A percentile compares a stretch with the other conserved stretches of the same genome.
These are phyloP conservation scores for Xylaria venustula DNA, from an alignment of 495 filamentous ascomycete species.

Conservation along the genomic window DNA sequence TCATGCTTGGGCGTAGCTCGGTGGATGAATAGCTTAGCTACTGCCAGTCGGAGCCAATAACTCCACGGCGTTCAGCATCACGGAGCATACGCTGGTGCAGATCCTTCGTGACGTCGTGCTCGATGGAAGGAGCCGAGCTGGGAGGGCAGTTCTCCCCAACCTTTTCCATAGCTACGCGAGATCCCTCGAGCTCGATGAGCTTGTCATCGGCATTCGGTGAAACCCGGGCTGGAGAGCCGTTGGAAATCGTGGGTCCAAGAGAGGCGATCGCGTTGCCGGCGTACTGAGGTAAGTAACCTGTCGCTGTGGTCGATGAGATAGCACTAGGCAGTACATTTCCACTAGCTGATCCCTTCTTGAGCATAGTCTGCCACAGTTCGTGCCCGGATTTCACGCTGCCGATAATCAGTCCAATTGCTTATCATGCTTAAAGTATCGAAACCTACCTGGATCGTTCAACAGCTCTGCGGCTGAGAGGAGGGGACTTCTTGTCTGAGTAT, in stretches of 20 bases:
- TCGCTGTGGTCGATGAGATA: constrained; percentile 46
- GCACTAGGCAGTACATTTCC: constrained; percentile 34
- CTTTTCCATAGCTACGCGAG: constrained; percentile 31
- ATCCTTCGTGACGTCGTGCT: constrained; percentile 24
- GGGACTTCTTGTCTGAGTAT: constrained; percentile 1
- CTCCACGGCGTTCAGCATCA: constrained; percentile 27
- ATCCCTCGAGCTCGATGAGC: constrained; percentile 21
- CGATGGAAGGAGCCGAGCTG: constrained; percentile 24
- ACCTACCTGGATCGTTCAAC: constrained; percentile 30
- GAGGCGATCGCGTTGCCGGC: constrained; percentile 43
- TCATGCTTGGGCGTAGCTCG: background rate
- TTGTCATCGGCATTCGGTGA: constrained; percentile 26
- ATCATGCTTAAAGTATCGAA: background rate
- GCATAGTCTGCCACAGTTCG: constrained; percentile 41
- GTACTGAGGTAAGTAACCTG: constrained; percentile 47
- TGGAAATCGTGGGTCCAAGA: constrained; percentile 37
- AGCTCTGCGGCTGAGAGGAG: constrained; percentile 8
- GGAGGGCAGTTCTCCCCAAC: constrained; percentile 44
- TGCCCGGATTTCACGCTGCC: constrained; percentile 26
- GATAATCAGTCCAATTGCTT: constrained; percentile 9
- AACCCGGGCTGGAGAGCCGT: constrained; percentile 18
- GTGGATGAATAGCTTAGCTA: constrained; percentile 3
- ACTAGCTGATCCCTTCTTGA: constrained; percentile 44
- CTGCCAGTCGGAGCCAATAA: constrained; percentile 31
- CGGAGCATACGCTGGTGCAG: constrained; percentile 29